These are phyloP conservation scores for Lichina pygmaea DNA, from an alignment of 495 filamentous ascomycete genomes.

Conservation along the genomic window DNA sequence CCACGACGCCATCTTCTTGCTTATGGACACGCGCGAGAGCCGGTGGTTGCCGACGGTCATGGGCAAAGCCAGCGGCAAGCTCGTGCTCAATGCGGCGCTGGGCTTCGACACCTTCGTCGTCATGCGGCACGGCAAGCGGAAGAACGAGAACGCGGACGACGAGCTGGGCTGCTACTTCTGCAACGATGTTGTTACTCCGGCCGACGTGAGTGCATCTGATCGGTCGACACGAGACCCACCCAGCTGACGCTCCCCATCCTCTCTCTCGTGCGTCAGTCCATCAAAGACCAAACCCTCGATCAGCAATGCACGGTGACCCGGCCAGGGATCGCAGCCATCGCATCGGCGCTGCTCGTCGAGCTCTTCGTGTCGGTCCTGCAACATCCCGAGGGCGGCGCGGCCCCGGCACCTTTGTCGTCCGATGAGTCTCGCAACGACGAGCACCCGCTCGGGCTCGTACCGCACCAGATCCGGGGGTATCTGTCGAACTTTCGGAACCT, in stretches of 20 bases:
- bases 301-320: slow-evolving; percentile 96
- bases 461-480: slow-evolving; percentile 83
- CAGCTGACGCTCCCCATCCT: slow-evolving; percentile 15
- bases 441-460: slow-evolving; percentile 66
- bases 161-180: slow-evolving; percentile 94
- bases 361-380: slow-evolving; percentile 69
- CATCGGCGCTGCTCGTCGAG: slow-evolving; percentile 79
- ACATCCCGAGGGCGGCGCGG: slow-evolving; percentile 32
- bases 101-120: slow-evolving; percentile 94
- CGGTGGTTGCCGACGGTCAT: slow-evolving; percentile 95
- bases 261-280: slow-evolving; percentile 26
- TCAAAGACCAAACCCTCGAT: slow-evolving; percentile 82
- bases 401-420: slow-evolving; percentile 9
- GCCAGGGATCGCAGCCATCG: slow-evolving; percentile 74
- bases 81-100: slow-evolving; percentile 86
- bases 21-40: slow-evolving; percentile 91
- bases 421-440: slow-evolving; percentile 21
- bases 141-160: slow-evolving; percentile 18
- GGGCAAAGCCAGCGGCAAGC: slow-evolving; percentile 76
- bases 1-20: slow-evolving; percentile 78
- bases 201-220: slow-evolving; percentile 38
- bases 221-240: not conserved
- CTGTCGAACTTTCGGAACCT: slow-evolving; percentile 69
- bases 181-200: slow-evolving; percentile 88
- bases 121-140: slow-evolving; percentile 64